Evolutionary conservation across 768 basidiomycete genomes (phyloP), one percentile per base, ranked within the genome.

Genomic region (Tephrocybe sp.): DNA sequence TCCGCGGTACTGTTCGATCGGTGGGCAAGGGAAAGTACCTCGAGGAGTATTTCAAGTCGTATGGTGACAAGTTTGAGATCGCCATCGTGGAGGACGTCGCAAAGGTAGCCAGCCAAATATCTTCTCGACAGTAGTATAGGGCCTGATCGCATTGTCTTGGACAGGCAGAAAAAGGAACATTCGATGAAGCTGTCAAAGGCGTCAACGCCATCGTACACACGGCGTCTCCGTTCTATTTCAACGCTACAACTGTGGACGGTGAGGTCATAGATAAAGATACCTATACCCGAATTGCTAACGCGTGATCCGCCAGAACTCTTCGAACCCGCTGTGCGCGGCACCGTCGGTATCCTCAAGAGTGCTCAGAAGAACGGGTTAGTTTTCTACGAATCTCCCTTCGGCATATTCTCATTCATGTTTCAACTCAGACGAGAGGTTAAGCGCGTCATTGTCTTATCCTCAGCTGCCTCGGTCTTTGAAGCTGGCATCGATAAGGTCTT

Each of bases 251-350:
- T 30, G 75, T 76, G 32, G 48, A 61, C 15, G 62, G 60, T 63
- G 44, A 4, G 39, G 37, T 38, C 15, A 8, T 6, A 21, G 3
- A 14, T 3, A n/a, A 25, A 12, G n/a, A 25, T 7, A 37, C n/a
- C 3, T 12, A 30, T 15, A 20, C 15, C 23, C 20, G 10, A 12
- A 15, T 18, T 4, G 23, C 33, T 50, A 34, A 49, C 18, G n/a
- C n/a, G n/a, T 12, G 3, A 18, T 21, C 4, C n/a, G 10, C 28
- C 39, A 85, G 84, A 88, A 53, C 58, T 89, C 33, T 82, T 90
- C 55, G 65, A 64, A 15, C 90, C 91, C 4, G 90, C 90, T 21
- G 78, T 92, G 3, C 68, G 80, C 2, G 90, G 90, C 1, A 92
- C 90, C 0, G 58, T 79, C 1, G 74, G 81, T 5, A 72, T 92